Conservation (phyloP, 225 moss, liverwort and hornwort genomes). For the Takakia lepidozioides region DNA sequence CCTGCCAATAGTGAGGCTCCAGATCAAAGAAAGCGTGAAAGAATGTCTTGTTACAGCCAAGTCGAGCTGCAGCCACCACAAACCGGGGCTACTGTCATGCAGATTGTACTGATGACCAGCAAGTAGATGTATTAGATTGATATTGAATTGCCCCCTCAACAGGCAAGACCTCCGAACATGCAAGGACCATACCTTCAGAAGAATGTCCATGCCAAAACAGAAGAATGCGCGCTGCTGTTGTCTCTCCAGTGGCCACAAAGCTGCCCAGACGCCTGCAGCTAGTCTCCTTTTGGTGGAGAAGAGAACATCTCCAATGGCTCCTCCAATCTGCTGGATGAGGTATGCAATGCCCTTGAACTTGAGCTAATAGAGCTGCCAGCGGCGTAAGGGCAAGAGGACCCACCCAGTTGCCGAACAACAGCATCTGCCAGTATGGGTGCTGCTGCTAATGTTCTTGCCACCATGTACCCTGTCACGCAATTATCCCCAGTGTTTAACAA, state of each 20-base stretch:
- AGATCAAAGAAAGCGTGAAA: constrained; percentile 85
- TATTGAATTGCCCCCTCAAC: too few relatives aligned
- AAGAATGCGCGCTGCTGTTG: constrained; percentile 90
- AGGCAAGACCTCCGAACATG: too few relatives aligned
- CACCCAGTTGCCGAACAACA: constrained; percentile 57
- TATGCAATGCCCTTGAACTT: constrained; percentile 7
- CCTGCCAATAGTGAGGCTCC: constrained; percentile 85
- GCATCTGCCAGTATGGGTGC: constrained; percentile 49
- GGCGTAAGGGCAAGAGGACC: constrained; percentile 30
- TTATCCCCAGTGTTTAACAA: too few relatives aligned
- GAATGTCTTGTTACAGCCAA: constrained; percentile 86
- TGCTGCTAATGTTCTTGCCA: constrained; percentile 51
- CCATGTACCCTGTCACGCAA: constrained; percentile 40
- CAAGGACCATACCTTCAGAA: constrained; percentile 88
- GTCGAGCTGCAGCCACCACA: constrained; percentile 56
- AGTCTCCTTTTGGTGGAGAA: constrained; percentile 47
- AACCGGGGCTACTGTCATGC: too few relatives aligned
- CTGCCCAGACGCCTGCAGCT: constrained; percentile 89
- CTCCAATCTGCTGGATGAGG: too few relatives aligned
- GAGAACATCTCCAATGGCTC: too few relatives aligned
- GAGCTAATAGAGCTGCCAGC: constrained; percentile 10
- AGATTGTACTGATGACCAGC: too few relatives aligned
- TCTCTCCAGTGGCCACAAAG: constrained; percentile 85
- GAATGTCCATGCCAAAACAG: constrained; percentile 99
- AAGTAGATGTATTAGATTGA: too few relatives aligned